Evolutionary conservation across 2,329 filamentous ascomycete genomes (phyloP), one percentile per base, ranked within the genome.

Genomic region (Colletotrichum melonis): DNA sequence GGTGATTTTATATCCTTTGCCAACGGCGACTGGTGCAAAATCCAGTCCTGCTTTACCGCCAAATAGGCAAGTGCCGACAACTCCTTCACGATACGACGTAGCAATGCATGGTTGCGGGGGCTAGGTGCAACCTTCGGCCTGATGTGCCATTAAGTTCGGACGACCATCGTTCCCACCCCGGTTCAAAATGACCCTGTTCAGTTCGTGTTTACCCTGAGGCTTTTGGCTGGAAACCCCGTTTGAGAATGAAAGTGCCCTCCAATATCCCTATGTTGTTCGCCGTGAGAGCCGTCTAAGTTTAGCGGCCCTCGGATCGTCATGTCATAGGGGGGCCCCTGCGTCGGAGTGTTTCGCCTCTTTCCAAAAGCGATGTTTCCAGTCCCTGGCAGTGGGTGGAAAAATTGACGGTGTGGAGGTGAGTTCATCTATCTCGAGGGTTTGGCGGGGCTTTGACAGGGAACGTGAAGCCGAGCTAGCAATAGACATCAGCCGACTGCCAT

Each of bases 371-470:
- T 56, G 28, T 63, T 69, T 26, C 14, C 19, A 57, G 38, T 16
- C 28, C 24, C 30, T 56, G 26, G 58, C 28, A 56, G 24, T 42
- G 30, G 58, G 54, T 55, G 38, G 52, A 54, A 58, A 58, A 26
- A 22, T 38, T 63, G 22, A 28, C 8, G 12, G 8, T 19, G 66
- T 55, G 59, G 35, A 59, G 55, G 26, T 28, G 16, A 52, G 22
- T 57, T 58, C 55, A 70, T 73, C 22, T 73, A 70, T 62, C 46
- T 57, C 66, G 28, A 70, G 60, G 12, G 46, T 30, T n/a, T n/a
- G 46, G 55, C 32, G 46, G 42, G 46, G 55, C 26, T 5, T 22
- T n/a, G 26, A 35, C 35, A 49, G 46, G 28, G 30, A 35, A 46
- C n/a, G 22, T 14, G 46, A 64, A 8, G 70, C 55, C 54, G 19